A percentile compares a stretch with the other conserved stretches of the same genome.
Conservation (phyloP, 257 asterid genomes). For the Sherardia arvensis region DNA sequence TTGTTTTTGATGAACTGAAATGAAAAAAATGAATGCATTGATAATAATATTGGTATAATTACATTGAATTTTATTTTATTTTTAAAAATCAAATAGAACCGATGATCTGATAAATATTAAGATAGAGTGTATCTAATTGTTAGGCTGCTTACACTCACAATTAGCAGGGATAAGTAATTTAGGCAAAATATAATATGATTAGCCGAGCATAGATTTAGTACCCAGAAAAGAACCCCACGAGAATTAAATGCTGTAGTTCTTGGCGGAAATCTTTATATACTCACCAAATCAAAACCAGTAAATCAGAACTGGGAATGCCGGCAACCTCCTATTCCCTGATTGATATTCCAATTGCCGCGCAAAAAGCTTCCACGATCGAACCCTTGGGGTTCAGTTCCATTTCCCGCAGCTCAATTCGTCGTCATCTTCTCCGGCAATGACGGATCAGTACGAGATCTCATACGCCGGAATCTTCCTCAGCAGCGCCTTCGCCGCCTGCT, state of each 20-base stretch:
- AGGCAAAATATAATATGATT: neutral
- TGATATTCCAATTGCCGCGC: neutral
- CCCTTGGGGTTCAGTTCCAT: neutral
- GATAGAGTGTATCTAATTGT: no score
- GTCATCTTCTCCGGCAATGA: conserved; percentile 41
- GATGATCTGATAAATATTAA: no score
- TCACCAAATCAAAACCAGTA: neutral
- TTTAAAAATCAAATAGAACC: no score
- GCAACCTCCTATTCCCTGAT: neutral
- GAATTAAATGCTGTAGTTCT: neutral
- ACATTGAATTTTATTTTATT: no score
- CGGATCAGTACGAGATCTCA: conserved; percentile 59
- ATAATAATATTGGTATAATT: no score
- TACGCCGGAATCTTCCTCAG: conserved; percentile 58
- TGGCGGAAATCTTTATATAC: neutral
- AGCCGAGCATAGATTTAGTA: neutral
- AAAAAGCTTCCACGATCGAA: neutral
- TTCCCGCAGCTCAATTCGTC: neutral
- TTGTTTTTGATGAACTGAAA: no score
- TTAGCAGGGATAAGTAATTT: no score
- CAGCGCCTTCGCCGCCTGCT: conserved; percentile 85
- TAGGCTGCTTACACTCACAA: no score
- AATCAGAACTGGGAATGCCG: conserved; percentile 1
- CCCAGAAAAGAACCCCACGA: neutral
- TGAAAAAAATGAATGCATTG: no score